Percentiles rank a stretch among this genome's conserved stretches.
Evolutionary conservation across 2,329 filamentous ascomycete species (phyloP).

Genomic region (Claviceps lovelessii): DNA sequence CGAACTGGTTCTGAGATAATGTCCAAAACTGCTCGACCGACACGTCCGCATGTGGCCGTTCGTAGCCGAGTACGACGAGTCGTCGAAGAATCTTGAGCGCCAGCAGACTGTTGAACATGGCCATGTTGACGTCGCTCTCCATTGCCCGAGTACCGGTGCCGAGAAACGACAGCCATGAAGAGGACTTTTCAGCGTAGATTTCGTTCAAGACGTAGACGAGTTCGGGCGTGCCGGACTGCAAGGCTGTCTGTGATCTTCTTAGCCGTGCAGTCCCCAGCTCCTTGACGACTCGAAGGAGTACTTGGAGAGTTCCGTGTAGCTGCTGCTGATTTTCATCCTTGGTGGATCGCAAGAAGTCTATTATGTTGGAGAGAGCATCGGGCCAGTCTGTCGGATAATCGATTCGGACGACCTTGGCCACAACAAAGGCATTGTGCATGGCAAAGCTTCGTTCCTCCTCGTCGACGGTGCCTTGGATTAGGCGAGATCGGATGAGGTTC

Average conservation of each 20-base stretch:
- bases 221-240: conserved; percentile 70
- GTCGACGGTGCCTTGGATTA: conserved; percentile 62
- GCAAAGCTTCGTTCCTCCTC: conserved; percentile 66
- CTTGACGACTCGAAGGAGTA: conserved; percentile 77
- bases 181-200: conserved; percentile 63
- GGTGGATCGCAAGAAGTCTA: conserved; percentile 44
- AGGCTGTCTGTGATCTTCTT: conserved; percentile 55
- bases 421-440: conserved; percentile 73
- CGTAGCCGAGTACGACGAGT: conserved; percentile 67
- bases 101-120: conserved; percentile 63
- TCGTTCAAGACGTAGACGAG: conserved; percentile 65
- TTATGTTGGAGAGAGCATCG: conserved; percentile 43
- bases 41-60: conserved; percentile 64
- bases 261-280: conserved; percentile 73
- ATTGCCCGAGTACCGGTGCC: conserved; percentile 38
- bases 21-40: conserved; percentile 71
- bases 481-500: conserved; percentile 54
- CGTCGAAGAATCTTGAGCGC: conserved; percentile 69
- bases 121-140: conserved; percentile 42
- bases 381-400: conserved; percentile 85
- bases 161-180: conserved; percentile 51
- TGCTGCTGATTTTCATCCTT: conserved; percentile 45
- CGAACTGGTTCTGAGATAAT: conserved; percentile 62
- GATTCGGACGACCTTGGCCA: conserved; percentile 76
- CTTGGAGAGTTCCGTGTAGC: conserved; percentile 57